Evolutionary conservation across 1,139 yeast genomes (phyloP), one percentile per base, ranked within the genome.

Genomic region (Saccharomyces hybrid): DNA sequence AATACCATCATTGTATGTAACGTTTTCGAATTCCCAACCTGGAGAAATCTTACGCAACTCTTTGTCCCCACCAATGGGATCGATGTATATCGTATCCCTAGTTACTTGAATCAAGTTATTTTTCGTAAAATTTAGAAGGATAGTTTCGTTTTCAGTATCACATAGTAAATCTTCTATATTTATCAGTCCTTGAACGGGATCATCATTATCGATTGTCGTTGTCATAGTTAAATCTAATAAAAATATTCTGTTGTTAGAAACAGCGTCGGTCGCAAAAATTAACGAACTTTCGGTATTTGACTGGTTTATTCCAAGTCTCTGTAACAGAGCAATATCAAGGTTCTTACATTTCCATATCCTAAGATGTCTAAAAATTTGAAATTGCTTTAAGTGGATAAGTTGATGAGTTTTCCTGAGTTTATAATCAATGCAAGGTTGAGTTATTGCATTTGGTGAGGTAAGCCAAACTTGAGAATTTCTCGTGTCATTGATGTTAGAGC

Each of bases 81-180:
- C 56, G 9, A 61, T 46, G 34, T 48, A 51, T 1, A 63, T 49
- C 1, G 51, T 38, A 11, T 34, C 42, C 7, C 47, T 16, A 2
- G 64, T 57, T 4, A 63, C 54, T 46, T 63, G 66, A 26, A 63
- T 54, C 28, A 60, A 34, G 27, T 34, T 51, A 3, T 49, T 50
- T 3, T 54, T 48, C 2, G 61, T 56, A 14, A 58, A 55, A 27
- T 56, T 53, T 5, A 53, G 44, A 3, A 49, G 53, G 4, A 60
- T 26, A n/a, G 60, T 55, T 26, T 47, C 52, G 20, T 51, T 51
- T n/a, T 26, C 48, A 20, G 47, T 48, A n/a, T 55, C 52, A n/a
- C 51, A 47, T 13, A 62, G 25, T 27, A 62, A 44, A 51, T 62
- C 64, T 34, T 62, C 62, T 8, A 63, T 38, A 48, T 62, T 63